Evolutionary conservation across 139 green algal genomes (phyloP), one percentile per base, ranked within the genome.

Genomic region (Chlamydomonas sp.): DNA sequence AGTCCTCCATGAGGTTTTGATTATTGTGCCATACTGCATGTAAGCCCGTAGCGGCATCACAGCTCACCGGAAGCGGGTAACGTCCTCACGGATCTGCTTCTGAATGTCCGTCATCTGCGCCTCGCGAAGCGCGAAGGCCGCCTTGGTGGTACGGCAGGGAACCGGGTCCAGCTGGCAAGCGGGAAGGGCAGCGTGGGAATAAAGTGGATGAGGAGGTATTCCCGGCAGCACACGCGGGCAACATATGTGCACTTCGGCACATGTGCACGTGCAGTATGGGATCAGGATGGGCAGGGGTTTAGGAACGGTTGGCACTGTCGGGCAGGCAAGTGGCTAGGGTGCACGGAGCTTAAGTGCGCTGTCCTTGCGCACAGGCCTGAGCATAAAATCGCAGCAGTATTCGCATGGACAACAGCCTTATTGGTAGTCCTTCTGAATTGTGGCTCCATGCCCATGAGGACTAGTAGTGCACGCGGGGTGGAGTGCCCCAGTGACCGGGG

Each of bases 21-120:
- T 49, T 49, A 49, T 49, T 49, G 31, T 49, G 31, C 31, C 31
- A 49, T 49, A 49, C 31, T 49, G 31, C 31, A 49, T 49, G 31
- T 49, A 49, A 49, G 31, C 31, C 31, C 31, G 18, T 4, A 57
- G 4, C 17, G 3, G 18, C 12, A 5, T 3, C 67, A 15, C 3
- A 9, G 71, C 71, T 77, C 71, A 77, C 90, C 93, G 91, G 90
- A 90, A 95, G 75, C 93, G 93, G 4, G 93, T 95, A 63, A 79
- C 79, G 71, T 95, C 93, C 88, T 95, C 96, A 0, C 97, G 91
- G 60, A 99, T 91, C 93, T 98, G 96, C 87, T 98, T 98, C 89
- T 99, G 97, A 85, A 99, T 99, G 89, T 98, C 94, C 3, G 98
- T 99, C 86, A 96, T 94, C 85, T 99, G 96, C 2, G 77, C 85